A percentile compares a stretch with the other conserved stretches of the same genome.
These are phyloP conservation scores for Rhodotorula sp. DNA, from an alignment of 1,284 basidiomycete genomes.

Conservation along the genomic window DNA sequence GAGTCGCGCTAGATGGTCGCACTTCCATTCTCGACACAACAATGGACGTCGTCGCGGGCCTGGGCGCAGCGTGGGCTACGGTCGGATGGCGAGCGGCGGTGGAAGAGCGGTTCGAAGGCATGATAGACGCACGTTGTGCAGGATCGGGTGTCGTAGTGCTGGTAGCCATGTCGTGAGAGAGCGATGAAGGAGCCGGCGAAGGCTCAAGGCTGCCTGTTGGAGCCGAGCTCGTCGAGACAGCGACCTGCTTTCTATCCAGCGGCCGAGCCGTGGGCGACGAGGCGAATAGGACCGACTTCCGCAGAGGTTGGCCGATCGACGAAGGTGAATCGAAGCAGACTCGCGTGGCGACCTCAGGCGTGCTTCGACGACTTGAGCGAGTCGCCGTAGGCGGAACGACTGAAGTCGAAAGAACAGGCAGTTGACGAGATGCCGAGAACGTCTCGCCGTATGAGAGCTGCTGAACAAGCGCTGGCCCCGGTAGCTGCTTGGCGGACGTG, in stretches of 20 bases:
- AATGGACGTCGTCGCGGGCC: no score
- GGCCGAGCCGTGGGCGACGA: conserved; percentile 8
- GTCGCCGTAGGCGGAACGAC: neutral
- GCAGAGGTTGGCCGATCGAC: neutral
- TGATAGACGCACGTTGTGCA: neutral
- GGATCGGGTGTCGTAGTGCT: neutral
- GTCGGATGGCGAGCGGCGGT: neutral
- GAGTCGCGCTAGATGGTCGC: neutral
- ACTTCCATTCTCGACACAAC: no score
- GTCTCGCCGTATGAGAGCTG: neutral
- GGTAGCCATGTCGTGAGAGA: neutral
- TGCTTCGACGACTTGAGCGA: neutral
- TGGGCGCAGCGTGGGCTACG: neutral
- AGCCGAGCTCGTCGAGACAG: neutral
- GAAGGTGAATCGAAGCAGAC: neutral
- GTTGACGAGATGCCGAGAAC: no score
- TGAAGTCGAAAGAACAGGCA: neutral
- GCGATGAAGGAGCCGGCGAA: neutral
- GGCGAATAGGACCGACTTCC: conserved; percentile 15
- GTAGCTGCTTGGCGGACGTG: neutral
- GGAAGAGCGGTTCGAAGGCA: neutral
- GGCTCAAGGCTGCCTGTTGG: neutral
- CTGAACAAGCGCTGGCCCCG: neutral
- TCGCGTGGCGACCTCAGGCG: neutral
- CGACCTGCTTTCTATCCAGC: neutral